Percentiles rank a stretch among this genome's conserved stretches.
Conservation (phyloP, 768 basidiomycete genomes). For the Boletus subparvulus region DNA sequence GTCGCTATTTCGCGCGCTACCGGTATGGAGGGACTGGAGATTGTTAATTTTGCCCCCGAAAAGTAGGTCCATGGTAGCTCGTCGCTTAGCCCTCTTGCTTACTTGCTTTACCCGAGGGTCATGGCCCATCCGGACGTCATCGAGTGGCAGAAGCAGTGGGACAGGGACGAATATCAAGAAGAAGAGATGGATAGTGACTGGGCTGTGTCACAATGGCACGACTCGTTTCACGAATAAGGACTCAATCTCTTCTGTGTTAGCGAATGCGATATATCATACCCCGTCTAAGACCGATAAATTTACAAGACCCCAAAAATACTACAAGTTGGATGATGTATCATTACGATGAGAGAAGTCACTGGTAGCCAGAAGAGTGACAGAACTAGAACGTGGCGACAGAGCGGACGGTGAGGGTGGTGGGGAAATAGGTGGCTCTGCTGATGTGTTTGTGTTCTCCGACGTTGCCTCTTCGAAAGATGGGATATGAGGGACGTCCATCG, state of each 20-base stretch:
- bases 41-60: conserved; percentile 35
- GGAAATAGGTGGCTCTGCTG: conserved; percentile 16
- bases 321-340: conserved; percentile 15
- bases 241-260: neutral
- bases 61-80: conserved; percentile 22
- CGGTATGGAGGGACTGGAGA: conserved; percentile 40
- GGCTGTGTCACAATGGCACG: conserved; percentile 33
- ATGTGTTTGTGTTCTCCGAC: conserved; percentile 1
- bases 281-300: conserved; percentile 1
- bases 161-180: conserved; percentile 24
- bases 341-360: conserved; percentile 10
- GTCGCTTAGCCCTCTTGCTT: neutral
- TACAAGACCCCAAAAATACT: conserved; percentile 5
- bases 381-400: conserved; percentile 13
- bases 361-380: conserved; percentile 10
- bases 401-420: conserved; percentile 20
- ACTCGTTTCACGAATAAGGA: conserved; percentile 23
- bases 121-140: conserved; percentile 37
- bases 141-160: conserved; percentile 32
- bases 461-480: conserved; percentile 26
- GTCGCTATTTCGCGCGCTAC: conserved; percentile 43
- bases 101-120: conserved; percentile 25
- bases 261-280: conserved; percentile 6
- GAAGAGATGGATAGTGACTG: conserved; percentile 37
- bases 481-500: conserved; percentile 31